Conservation (phyloP, 163 green algal species). For the Botryococcus braunii region DNA sequence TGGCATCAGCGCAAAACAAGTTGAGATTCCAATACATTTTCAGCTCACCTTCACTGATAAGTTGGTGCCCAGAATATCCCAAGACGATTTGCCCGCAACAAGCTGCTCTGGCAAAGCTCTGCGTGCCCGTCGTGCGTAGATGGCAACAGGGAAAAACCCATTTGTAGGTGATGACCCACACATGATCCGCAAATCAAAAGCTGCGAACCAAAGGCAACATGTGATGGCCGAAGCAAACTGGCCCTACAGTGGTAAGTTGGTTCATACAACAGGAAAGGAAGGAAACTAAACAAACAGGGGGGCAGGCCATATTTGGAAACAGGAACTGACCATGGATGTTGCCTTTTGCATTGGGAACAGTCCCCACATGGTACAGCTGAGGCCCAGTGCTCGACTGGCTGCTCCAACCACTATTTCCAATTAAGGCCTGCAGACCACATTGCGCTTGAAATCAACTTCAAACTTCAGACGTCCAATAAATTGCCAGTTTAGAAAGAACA, state of each 20-base stretch:
- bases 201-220: too few species aligned
- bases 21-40: too few species aligned
- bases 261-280: too few species aligned
- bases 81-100: constrained; percentile 18
- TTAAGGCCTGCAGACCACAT: not conserved
- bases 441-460: too few species aligned
- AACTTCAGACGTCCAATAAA: too few species aligned
- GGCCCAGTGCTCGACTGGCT: not conserved
- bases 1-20: too few species aligned
- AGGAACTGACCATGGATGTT: too few species aligned
- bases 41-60: constrained; percentile 29
- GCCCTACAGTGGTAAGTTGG: too few species aligned
- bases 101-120: constrained; percentile 23
- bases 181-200: constrained; percentile 1
- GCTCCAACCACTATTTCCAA: constrained; percentile 5
- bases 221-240: too few species aligned
- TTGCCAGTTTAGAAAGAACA: too few species aligned
- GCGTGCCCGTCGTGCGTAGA: constrained; percentile 16
- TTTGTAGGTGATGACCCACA: not conserved
- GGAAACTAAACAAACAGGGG: too few species aligned
- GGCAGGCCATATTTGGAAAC: too few species aligned
- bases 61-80: constrained; percentile 35
- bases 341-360: not conserved
- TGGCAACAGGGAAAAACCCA: not conserved
- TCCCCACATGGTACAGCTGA: constrained; percentile 7